Evolutionary conservation across 208 protist genomes (phyloP).

Genomic region (Trypanosoma theileri): DNA sequence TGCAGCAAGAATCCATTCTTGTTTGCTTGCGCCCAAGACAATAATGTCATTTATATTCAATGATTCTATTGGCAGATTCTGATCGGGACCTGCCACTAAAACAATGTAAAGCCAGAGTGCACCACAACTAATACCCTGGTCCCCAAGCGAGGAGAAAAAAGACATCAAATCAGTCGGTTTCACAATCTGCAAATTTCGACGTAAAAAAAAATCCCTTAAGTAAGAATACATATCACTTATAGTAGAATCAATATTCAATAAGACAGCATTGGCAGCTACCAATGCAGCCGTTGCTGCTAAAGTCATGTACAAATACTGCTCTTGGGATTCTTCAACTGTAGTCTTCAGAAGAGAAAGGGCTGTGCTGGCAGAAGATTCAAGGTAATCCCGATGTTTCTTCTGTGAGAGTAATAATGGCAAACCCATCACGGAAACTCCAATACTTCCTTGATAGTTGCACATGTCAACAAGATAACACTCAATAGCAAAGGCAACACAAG

Average conservation of each 20-base stretch:
- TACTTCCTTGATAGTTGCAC: background rate
- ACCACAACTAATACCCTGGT: background rate
- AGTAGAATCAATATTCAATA: too few species aligned
- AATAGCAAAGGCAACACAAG: constrained; percentile 2
- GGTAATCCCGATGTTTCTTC: background rate
- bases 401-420: background rate
- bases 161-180: background rate
- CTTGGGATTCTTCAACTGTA: background rate
- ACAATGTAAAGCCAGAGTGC: constrained; percentile 3
- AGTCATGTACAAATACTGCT: background rate
- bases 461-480: background rate
- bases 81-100: background rate
- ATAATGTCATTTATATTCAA: background rate
- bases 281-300: background rate
- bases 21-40: background rate
- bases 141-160: background rate
- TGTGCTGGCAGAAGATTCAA: background rate
- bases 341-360: background rate
- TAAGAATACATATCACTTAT: background rate
- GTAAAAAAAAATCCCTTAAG: background rate
- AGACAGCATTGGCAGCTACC: background rate
- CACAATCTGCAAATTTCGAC: too few species aligned
- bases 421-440: background rate
- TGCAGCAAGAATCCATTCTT: background rate
- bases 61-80: background rate